Percentiles rank a stretch among this genome's conserved stretches.
phyloP scores from a whole-genome alignment of 352 stramenopile genomes.

The Phytophthora sojae region DNA sequence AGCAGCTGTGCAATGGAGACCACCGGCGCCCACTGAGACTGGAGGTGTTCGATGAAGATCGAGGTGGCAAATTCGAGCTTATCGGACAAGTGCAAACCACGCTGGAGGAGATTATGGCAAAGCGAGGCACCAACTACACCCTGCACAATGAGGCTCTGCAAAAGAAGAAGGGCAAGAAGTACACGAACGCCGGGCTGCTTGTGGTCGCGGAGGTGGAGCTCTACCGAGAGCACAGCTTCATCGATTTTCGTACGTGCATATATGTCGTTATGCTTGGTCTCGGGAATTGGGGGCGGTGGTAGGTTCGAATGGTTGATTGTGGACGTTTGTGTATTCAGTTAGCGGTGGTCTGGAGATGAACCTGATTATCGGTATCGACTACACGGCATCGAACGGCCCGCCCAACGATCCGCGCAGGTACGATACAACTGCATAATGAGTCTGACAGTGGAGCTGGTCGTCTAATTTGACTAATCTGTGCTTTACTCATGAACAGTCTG shows the following conservation, averaged over 20 bases:
- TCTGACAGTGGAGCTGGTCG: not conserved
- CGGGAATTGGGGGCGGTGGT: not conserved
- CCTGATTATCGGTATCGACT: conserved; percentile 78
- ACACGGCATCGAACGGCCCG: conserved; percentile 75
- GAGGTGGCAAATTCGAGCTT: conserved; percentile 64
- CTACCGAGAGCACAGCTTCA: conserved; percentile 59
- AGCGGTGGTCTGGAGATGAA: conserved; percentile 90
- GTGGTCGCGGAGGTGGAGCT: conserved; percentile 46
- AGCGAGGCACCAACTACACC: conserved; percentile 57
- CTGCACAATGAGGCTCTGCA: conserved; percentile 66
- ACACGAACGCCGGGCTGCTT: conserved; percentile 68
- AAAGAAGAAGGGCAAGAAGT: conserved; percentile 77
- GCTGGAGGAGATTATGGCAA: conserved; percentile 65
- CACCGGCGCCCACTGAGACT: conserved; percentile 69
- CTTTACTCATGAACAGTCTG: conserved; percentile 40
- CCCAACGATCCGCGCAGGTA: conserved; percentile 56
- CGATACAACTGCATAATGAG: not conserved
- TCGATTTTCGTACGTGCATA: conserved; percentile 62
- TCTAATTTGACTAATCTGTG: not conserved
- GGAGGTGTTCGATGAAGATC: conserved; percentile 88
- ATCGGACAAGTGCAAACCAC: conserved; percentile 75
- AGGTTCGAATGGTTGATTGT: conserved; percentile 12
- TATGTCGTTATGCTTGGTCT: not conserved
- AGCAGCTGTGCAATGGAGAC: conserved; percentile 85
- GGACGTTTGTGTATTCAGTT: conserved; percentile 37